Conservation (phyloP, 352 stramenopile species). For the Globisporangium alternatum region DNA sequence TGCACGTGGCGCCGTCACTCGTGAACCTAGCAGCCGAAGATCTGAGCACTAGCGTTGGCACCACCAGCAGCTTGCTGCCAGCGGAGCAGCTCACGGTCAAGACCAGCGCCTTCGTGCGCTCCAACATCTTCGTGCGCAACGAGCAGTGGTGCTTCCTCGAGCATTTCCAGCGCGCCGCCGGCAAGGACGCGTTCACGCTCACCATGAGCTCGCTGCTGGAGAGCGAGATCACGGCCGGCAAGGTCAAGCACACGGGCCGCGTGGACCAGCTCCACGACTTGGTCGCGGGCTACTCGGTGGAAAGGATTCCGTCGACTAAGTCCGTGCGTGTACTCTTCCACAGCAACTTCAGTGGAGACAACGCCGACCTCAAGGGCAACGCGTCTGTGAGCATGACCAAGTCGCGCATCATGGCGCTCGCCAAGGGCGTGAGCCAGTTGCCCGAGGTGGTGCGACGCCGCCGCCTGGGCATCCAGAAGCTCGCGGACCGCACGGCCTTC, state of each 20-base stretch:
- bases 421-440: slow-evolving; percentile 32
- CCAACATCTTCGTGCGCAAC: slow-evolving; percentile 31
- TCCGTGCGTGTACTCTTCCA: slow-evolving; percentile 44
- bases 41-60: not conserved
- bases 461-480: slow-evolving; percentile 51
- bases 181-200: slow-evolving; percentile 25
- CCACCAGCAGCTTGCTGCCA: slow-evolving; percentile 17
- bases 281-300: slow-evolving; percentile 29
- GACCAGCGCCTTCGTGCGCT: slow-evolving; percentile 32
- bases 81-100: slow-evolving; percentile 33
- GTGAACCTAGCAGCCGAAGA: not conserved
- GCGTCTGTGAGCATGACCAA: slow-evolving; percentile 16
- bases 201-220: slow-evolving; percentile 31
- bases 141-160: slow-evolving; percentile 49
- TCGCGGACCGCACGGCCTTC: slow-evolving; percentile 44
- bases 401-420: slow-evolving; percentile 38
- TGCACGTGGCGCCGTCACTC: slow-evolving; percentile 27
- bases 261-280: slow-evolving; percentile 38
- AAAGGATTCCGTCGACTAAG: slow-evolving; percentile 31
- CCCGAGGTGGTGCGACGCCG: slow-evolving; percentile 49
- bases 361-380: slow-evolving; percentile 14
- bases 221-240: slow-evolving; percentile 29
- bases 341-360: slow-evolving; percentile 22
- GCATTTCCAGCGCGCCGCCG: slow-evolving; percentile 15
- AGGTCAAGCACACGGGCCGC: slow-evolving; percentile 34